These are phyloP conservation scores for Phytophthora europaea DNA, from an alignment of 352 stramenopile species.

Conservation along the genomic window DNA sequence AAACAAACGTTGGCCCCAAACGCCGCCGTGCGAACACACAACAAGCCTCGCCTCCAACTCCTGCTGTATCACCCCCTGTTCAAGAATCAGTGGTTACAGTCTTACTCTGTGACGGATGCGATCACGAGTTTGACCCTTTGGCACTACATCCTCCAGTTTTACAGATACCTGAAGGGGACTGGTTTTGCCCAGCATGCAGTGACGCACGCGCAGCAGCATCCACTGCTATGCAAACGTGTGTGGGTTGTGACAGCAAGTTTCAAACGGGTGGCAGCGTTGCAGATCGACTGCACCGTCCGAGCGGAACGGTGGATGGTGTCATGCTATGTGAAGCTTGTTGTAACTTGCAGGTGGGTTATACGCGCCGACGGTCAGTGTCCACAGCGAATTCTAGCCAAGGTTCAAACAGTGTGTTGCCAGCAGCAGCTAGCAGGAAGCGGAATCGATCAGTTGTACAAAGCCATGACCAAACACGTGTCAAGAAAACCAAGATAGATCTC, in stretches of 20 bases:
- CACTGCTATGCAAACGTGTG: conserved; percentile 30
- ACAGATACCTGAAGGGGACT: conserved; percentile 59
- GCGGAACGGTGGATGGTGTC: conserved; percentile 35
- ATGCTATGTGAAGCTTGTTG: conserved; percentile 49
- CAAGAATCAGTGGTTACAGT: conserved; percentile 47
- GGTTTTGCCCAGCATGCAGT: conserved; percentile 54
- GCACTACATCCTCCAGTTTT: conserved; percentile 57
- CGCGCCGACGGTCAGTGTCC: conserved; percentile 21
- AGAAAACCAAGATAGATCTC: conserved; percentile 31
- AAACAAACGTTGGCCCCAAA: conserved; percentile 16
- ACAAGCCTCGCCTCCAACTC: not conserved
- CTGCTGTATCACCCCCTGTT: not conserved
- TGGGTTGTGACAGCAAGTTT: conserved; percentile 47
- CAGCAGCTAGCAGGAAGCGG: conserved; percentile 30
- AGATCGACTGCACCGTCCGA: conserved; percentile 24
- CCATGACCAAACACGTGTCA: conserved; percentile 7
- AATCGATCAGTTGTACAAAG: conserved; percentile 20
- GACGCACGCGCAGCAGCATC: conserved; percentile 15
- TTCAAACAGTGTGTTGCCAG: not conserved
- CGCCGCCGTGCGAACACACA: conserved; percentile 10
- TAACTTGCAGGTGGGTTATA: conserved; percentile 43
- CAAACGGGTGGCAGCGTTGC: conserved; percentile 18
- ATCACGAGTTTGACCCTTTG: conserved; percentile 68
- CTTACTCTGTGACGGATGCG: conserved; percentile 78
- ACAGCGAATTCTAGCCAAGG: conserved; percentile 7